A percentile compares a stretch with the other conserved stretches of the same genome.
phyloP scores from a whole-genome alignment of 1,139 yeast genomes.

The Scheffersomyces insectosa region DNA sequence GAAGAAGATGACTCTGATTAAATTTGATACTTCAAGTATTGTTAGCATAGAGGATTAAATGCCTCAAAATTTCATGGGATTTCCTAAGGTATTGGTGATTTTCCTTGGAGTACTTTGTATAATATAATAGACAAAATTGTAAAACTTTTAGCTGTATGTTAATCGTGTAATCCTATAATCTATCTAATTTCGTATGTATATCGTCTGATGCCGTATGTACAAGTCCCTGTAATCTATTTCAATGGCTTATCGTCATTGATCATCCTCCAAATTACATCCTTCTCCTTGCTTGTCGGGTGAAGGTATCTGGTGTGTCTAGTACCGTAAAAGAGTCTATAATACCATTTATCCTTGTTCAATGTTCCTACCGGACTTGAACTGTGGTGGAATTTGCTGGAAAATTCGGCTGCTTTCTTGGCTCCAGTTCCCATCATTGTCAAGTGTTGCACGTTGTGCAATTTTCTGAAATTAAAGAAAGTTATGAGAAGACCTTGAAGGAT shows the following conservation, averaged over 20 bases:
- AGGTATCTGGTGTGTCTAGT: slow-evolving; percentile 30
- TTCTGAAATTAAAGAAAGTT: slow-evolving; percentile 45
- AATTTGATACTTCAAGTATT: neutral
- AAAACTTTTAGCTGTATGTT: too few species aligned
- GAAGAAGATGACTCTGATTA: slow-evolving; percentile 28
- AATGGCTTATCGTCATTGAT: slow-evolving; percentile 55
- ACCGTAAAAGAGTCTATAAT: slow-evolving; percentile 29
- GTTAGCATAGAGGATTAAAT: too few species aligned
- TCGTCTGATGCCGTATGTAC: neutral
- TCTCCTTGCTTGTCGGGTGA: slow-evolving; percentile 45
- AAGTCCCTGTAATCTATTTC: neutral
- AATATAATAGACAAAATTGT: too few species aligned
- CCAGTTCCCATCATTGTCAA: slow-evolving; percentile 59
- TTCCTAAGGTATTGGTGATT: too few species aligned
- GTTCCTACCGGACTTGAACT: slow-evolving; percentile 4
- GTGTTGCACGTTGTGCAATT: slow-evolving; percentile 57
- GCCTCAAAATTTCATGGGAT: too few species aligned
- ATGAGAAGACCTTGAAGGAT: slow-evolving; percentile 46
- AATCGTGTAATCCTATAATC: too few species aligned
- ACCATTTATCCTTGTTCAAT: slow-evolving; percentile 16
- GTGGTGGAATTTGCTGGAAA: slow-evolving; percentile 3
- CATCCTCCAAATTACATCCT: slow-evolving; percentile 76
- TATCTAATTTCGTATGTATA: too few species aligned
- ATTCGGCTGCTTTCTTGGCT: neutral
- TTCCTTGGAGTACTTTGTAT: too few species aligned